phyloP scores from a whole-genome alignment of 73 alveolate species.

The Durusdinium trenchii region DNA sequence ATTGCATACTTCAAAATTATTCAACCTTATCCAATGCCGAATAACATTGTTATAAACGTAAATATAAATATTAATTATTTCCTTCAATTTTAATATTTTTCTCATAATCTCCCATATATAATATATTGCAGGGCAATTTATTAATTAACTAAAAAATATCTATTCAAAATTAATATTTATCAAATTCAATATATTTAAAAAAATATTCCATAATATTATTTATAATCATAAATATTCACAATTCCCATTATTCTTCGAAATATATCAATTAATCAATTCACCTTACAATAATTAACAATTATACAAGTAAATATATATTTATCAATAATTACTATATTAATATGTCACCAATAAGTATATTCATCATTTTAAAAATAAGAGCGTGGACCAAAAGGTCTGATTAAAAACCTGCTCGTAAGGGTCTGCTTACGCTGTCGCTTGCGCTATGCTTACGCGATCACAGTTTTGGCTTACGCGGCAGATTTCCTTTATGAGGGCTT shows the following conservation, averaged over 20 bases:
- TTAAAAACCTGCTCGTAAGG: too few species aligned
- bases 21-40: too few species aligned
- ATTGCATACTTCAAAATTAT: too few species aligned
- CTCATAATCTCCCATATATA: neutral
- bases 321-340: neutral
- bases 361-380: neutral
- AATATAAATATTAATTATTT: too few species aligned
- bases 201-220: neutral
- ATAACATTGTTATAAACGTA: too few species aligned
- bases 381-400: neutral
- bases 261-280: neutral
- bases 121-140: neutral
- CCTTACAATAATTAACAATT: neutral
- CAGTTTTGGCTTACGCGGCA: too few species aligned
- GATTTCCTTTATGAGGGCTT: too few species aligned
- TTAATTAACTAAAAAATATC: too few species aligned
- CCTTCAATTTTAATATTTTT: too few species aligned
- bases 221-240: neutral
- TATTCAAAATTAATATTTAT: neutral
- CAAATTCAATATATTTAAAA: neutral
- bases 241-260: neutral
- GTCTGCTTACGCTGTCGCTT: too few species aligned
- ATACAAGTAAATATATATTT: neutral
- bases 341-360: neutral
- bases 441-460: too few species aligned